phyloP scores from a whole-genome alignment of 2,329 filamentous ascomycete genomes.

The Penicillium sp. region DNA sequence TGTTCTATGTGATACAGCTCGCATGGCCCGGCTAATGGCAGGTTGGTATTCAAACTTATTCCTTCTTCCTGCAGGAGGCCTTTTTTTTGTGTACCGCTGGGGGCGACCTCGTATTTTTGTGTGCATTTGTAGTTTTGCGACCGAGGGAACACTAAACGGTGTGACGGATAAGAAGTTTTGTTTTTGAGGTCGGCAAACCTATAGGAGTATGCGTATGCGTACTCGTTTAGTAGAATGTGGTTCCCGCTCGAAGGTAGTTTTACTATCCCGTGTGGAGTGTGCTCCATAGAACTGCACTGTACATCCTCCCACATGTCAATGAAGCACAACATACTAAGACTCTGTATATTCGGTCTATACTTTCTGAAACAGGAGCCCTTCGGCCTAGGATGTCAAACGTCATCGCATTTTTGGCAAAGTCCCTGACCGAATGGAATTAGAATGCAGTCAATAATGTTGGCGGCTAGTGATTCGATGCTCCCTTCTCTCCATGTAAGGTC shows the following conservation, averaged over 20 bases:
- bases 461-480: constrained; percentile 10
- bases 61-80: constrained; percentile 1
- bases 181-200: background rate
- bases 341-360: background rate
- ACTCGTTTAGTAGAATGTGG: background rate
- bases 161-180: background rate
- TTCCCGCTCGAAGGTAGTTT: background rate
- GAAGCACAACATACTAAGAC: background rate
- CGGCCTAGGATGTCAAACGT: background rate
- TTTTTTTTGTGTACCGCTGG: constrained; percentile 3
- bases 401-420: constrained; percentile 7
- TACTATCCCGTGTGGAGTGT: background rate
- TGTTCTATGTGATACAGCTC: constrained; percentile 17
- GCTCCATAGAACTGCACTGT: background rate
- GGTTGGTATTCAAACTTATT: constrained; percentile 4
- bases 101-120: background rate
- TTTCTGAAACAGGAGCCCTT: background rate
- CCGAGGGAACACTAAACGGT: background rate
- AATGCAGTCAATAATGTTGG: constrained; percentile 12
- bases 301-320: constrained; percentile 13
- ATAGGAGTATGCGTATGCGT: background rate
- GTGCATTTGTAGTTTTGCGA: background rate
- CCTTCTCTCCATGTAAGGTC: constrained; percentile 21
- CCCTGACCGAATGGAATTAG: constrained; percentile 1
- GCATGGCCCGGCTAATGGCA: constrained; percentile 15